These are phyloP conservation scores for Solanum tarapatanum DNA, from an alignment of 257 asterid genomes.

Conservation along the genomic window DNA sequence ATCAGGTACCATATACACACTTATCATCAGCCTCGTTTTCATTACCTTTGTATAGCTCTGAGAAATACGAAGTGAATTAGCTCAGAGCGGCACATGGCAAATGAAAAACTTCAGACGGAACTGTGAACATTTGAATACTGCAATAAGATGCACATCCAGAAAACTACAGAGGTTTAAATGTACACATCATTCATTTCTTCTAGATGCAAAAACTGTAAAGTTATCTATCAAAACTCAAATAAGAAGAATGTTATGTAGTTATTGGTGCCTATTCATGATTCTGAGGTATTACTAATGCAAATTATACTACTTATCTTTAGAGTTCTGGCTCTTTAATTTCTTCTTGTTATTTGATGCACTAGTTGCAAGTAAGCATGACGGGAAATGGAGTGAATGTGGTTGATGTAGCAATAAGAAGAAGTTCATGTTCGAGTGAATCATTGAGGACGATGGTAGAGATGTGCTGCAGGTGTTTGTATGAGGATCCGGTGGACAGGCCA, in stretches of 20 bases:
- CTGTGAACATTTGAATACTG: not conserved
- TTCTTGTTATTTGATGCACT: conserved; percentile 2
- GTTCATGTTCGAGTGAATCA: conserved; percentile 54
- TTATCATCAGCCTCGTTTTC: not conserved
- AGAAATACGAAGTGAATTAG: not conserved
- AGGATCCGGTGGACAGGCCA: conserved; percentile 61
- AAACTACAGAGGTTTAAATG: not conserved
- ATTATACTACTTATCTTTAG: not conserved
- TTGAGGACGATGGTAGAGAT: conserved; percentile 53
- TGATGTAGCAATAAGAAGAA: conserved; percentile 33
- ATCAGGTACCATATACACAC: conserved; percentile 37
- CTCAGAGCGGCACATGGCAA: not conserved
- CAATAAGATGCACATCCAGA: not conserved
- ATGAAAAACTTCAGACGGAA: not conserved
- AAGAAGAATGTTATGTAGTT: not conserved
- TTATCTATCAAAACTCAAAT: not conserved
- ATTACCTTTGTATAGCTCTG: not conserved
- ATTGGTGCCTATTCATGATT: not conserved
- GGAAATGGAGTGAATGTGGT: conserved; percentile 50
- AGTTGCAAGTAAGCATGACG: conserved; percentile 40
- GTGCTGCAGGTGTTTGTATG: conserved; percentile 64
- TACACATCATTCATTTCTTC: not conserved
- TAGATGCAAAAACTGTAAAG: not conserved
- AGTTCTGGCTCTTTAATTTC: not conserved
- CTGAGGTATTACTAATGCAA: not conserved